Evolutionary conservation across 495 filamentous ascomycete species (phyloP).

Genomic region (Choiromyces venosus): DNA sequence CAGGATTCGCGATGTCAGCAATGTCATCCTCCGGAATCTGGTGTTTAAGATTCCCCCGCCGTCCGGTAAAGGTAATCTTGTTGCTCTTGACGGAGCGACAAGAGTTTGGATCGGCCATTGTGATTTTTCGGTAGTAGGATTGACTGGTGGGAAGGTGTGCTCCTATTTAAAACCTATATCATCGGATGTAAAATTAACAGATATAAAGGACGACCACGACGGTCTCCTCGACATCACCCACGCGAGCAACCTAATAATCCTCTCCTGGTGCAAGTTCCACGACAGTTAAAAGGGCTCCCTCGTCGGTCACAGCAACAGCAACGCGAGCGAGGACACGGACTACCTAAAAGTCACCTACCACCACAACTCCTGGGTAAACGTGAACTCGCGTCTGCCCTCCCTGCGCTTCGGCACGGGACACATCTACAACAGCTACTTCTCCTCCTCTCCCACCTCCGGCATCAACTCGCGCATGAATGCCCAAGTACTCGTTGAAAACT

Average conservation of each 20-base stretch:
- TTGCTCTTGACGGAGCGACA: conserved; percentile 43
- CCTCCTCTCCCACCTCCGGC: conserved; percentile 48
- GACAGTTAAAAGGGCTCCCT: conserved; percentile 62
- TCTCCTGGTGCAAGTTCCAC: conserved; percentile 47
- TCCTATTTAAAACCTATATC: too few relatives aligned
- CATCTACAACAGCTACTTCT: conserved; percentile 17
- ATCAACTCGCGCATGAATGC: conserved; percentile 62
- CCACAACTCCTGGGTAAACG: conserved; percentile 58
- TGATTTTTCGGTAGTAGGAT: conserved; percentile 49
- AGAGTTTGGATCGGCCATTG: conserved; percentile 55
- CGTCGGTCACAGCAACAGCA: conserved; percentile 54
- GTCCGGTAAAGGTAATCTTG: conserved; percentile 30
- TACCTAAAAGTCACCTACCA: conserved; percentile 55
- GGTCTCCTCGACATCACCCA: conserved; percentile 58
- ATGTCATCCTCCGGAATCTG: conserved; percentile 32
- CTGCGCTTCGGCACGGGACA: conserved; percentile 57
- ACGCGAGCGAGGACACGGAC: conserved; percentile 47
- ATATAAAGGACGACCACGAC: conserved; percentile 30
- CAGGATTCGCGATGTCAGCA: conserved; percentile 26
- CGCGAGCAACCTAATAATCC: conserved; percentile 50
- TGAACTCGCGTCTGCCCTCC: conserved; percentile 55
- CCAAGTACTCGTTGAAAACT: conserved; percentile 58
- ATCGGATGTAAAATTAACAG: too few relatives aligned
- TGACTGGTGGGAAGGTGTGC: conserved; percentile 24
- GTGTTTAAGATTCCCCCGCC: conserved; percentile 25